Evolutionary conservation across 768 basidiomycete species (phyloP).

Genomic region (Tylopilus felleus): DNA sequence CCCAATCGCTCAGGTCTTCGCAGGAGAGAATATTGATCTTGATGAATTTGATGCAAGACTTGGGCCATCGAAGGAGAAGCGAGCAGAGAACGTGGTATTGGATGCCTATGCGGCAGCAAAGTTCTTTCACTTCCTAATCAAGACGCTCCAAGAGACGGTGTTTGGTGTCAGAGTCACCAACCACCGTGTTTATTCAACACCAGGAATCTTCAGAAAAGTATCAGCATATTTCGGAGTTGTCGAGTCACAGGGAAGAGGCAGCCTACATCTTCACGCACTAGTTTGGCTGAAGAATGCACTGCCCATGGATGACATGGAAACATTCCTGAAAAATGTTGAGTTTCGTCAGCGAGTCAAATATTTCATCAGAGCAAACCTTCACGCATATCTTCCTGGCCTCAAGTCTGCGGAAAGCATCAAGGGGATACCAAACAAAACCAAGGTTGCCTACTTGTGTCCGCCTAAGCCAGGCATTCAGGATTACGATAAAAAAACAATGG

Average conservation of each 20-base stretch:
- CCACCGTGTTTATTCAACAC: too few relatives aligned
- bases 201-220: not conserved
- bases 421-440: not conserved
- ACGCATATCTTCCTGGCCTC: not conserved
- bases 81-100: not conserved
- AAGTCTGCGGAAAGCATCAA: not conserved
- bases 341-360: not conserved
- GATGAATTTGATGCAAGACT: not conserved
- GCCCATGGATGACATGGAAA: not conserved
- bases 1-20: not conserved
- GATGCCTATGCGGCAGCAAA: not conserved
- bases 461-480: not conserved
- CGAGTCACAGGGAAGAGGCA: not conserved
- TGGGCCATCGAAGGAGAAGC: not conserved
- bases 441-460: not conserved
- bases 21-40: not conserved
- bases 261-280: constrained; percentile 1
- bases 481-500: not conserved
- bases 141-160: accelerated
- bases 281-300: not conserved
- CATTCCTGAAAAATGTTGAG: not conserved
- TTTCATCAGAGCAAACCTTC: not conserved
- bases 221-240: not conserved
- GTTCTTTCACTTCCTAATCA: not conserved
- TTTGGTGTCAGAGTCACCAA: not conserved